Evolutionary conservation across 1,139 yeast species (phyloP).

Genomic region (Fermentozyma sake): DNA sequence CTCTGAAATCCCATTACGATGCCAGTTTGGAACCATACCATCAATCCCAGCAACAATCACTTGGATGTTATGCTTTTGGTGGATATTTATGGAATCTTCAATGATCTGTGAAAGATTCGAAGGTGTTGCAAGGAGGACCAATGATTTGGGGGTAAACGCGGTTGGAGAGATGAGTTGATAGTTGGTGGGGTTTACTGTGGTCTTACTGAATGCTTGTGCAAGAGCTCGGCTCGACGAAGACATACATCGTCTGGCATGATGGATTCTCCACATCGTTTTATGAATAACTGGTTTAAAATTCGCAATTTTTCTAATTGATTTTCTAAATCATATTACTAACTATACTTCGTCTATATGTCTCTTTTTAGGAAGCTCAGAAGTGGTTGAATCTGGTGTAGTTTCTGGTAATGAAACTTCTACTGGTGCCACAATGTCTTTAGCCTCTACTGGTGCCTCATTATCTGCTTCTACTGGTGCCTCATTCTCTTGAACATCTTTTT

Average conservation of each 20-base stretch:
- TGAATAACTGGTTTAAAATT: not conserved
- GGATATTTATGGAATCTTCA: conserved; percentile 26
- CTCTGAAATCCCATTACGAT: conserved; percentile 42
- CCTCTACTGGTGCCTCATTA: conserved; percentile 3
- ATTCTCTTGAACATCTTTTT: conserved; percentile 3
- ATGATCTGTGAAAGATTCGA: conserved; percentile 32
- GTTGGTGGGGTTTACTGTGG: conserved; percentile 9
- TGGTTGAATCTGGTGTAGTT: too few species aligned
- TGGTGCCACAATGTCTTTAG: conserved; percentile 1
- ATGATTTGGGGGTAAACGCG: conserved; percentile 6
- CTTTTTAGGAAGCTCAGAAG: conserved; percentile 14
- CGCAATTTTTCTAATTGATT: conserved; percentile 2
- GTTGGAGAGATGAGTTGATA: conserved; percentile 7
- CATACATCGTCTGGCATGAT: conserved; percentile 1
- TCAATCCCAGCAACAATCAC: conserved; percentile 49
- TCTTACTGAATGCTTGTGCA: conserved; percentile 2
- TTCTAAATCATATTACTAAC: conserved; percentile 1
- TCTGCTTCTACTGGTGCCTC: conserved; percentile 6
- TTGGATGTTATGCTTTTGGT: conserved; percentile 29
- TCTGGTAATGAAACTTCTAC: too few species aligned
- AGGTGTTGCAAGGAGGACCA: conserved; percentile 39
- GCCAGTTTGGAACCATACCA: conserved; percentile 33
- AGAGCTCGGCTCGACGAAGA: conserved; percentile 1
- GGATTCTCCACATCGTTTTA: conserved; percentile 1
- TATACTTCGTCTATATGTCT: conserved; percentile 22